Evolutionary conservation across 768 basidiomycete species (phyloP).

Genomic region (Nidula microcarpa): DNA sequence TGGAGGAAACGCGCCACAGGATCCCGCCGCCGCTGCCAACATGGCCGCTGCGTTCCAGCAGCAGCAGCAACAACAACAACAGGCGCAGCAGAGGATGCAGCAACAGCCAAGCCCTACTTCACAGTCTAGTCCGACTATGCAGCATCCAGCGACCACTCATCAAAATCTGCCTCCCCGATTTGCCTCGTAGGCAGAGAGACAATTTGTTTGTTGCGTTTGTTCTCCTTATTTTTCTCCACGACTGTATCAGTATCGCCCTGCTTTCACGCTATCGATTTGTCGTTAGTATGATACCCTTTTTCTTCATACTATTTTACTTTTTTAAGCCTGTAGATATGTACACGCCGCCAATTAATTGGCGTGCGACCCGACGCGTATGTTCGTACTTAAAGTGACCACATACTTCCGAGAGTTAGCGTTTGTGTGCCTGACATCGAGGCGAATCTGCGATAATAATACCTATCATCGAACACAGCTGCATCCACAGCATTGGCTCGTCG

Average conservation of each 20-base stretch:
- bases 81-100: slow-evolving; percentile 12
- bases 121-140: slow-evolving; percentile 1
- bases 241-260: slow-evolving; percentile 1
- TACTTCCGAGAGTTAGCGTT: too few species aligned
- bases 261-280: neutral
- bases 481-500: too few species aligned
- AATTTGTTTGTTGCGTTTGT: neutral
- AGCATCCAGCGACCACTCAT: slow-evolving; percentile 1
- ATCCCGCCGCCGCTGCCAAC: slow-evolving; percentile 30
- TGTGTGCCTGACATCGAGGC: too few species aligned
- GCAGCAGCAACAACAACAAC: slow-evolving; percentile 14
- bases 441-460: too few species aligned
- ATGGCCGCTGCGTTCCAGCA: slow-evolving; percentile 24
- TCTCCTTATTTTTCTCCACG: neutral
- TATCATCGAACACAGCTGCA: too few species aligned
- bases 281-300: neutral
- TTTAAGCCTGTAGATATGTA: neutral
- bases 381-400: too few species aligned
- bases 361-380: too few species aligned
- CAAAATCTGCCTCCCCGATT: slow-evolving; percentile 12
- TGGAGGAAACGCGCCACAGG: slow-evolving; percentile 7
- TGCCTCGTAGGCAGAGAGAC: slow-evolving; percentile 3
- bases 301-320: neutral
- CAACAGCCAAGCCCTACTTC: slow-evolving; percentile 1
- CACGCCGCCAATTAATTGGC: too few species aligned